These are phyloP conservation scores for Solanum sejunctum DNA, from an alignment of 257 asterid genomes.

Conservation along the genomic window DNA sequence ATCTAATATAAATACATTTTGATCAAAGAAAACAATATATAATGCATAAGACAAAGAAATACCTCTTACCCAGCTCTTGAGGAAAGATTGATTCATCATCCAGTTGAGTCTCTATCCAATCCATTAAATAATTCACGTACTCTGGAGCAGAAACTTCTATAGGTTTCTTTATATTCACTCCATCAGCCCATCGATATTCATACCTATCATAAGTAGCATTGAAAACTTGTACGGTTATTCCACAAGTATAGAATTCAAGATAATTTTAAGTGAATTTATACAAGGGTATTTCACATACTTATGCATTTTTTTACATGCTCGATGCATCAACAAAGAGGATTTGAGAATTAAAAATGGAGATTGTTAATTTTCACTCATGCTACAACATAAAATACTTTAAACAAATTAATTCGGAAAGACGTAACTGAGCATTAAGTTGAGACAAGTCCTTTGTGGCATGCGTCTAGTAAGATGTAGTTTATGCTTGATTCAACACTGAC, in stretches of 20 bases:
- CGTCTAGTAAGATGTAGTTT: not conserved
- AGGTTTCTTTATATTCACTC: constrained; percentile 71
- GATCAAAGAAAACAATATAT: not conserved
- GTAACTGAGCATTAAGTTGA: not conserved
- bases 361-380: not conserved
- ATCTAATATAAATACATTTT: not conserved
- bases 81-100: constrained; percentile 83
- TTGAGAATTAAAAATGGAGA: not conserved
- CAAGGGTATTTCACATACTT: not conserved
- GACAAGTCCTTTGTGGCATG: not conserved
- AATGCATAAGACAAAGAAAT: not conserved
- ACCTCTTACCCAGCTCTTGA: constrained; percentile 52
- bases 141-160: constrained; percentile 87
- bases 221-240: not conserved
- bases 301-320: not conserved
- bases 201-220: constrained; percentile 22
- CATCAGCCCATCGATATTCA: constrained; percentile 93
- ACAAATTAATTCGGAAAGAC: not conserved
- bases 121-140: constrained; percentile 84
- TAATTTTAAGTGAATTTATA: not conserved
- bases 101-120: constrained; percentile 78
- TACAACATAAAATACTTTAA: not conserved
- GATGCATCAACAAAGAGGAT: not conserved
- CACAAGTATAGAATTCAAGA: not conserved
- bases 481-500: not conserved